A percentile compares a stretch with the other conserved stretches of the same genome.
phyloP scores from a whole-genome alignment of 179 eudicot genomes.

The Beta corolliflora region DNA sequence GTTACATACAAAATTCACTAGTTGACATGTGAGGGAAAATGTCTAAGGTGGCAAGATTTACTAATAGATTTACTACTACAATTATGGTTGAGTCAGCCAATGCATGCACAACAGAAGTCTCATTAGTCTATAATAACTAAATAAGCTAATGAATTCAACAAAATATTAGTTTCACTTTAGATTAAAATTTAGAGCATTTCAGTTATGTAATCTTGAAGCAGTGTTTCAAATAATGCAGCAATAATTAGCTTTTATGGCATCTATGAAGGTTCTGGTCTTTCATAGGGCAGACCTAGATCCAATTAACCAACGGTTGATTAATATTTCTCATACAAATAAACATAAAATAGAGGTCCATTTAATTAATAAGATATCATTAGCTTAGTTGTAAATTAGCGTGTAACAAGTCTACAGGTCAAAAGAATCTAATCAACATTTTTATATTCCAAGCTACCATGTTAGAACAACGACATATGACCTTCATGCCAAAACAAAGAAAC shows the following conservation, averaged over 20 bases:
- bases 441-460: not conserved
- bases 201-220: not conserved
- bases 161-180: too few species aligned
- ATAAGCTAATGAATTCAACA: accelerated
- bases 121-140: too few species aligned
- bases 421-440: slow-evolving; percentile 16
- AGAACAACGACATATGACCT: slow-evolving; percentile 23
- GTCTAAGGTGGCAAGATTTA: too few species aligned
- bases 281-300: slow-evolving; percentile 16
- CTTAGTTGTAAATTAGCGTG: slow-evolving; percentile 16
- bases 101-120: too few species aligned
- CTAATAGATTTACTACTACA: too few species aligned
- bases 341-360: not conserved
- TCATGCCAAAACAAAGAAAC: not conserved
- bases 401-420: slow-evolving; percentile 24
- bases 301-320: slow-evolving; percentile 20
- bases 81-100: too few species aligned
- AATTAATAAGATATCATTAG: not conserved
- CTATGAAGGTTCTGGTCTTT: slow-evolving; percentile 23
- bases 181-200: not conserved
- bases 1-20: too few species aligned
- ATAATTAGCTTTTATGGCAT: slow-evolving; percentile 11
- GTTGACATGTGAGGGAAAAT: too few species aligned
- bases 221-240: slow-evolving; percentile 11
- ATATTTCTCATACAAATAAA: not conserved